Conservation (phyloP, 331 rosid genomes). For the Spiraea crenata region DNA sequence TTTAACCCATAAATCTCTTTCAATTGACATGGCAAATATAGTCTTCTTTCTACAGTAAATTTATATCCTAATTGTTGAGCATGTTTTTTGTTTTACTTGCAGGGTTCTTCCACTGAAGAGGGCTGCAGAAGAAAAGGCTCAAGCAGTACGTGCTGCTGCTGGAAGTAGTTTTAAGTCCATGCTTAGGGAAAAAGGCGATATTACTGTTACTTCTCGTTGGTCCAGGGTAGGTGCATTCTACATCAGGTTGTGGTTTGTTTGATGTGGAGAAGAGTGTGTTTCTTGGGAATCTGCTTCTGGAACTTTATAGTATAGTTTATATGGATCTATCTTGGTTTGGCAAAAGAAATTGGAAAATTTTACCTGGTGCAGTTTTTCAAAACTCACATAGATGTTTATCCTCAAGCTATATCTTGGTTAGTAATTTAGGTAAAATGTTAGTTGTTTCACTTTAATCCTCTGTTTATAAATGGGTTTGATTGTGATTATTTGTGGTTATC, state of each 20-base stretch:
- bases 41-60: conserved; percentile 21
- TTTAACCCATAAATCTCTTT: conserved; percentile 54
- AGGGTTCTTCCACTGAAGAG: conserved; percentile 87
- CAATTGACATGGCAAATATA: conserved; percentile 53
- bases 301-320: neutral
- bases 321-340: neutral
- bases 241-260: conserved; percentile 11
- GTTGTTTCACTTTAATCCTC: neutral
- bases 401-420: neutral
- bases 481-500: neutral
- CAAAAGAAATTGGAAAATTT: neutral
- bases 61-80: conserved; percentile 31
- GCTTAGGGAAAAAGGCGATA: conserved; percentile 81
- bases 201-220: conserved; percentile 86
- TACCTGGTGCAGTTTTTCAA: neutral
- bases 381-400: neutral
- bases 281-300: neutral
- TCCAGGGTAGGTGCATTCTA: conserved; percentile 66
- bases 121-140: conserved; percentile 85
- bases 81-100: conserved; percentile 32
- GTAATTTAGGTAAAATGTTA: neutral
- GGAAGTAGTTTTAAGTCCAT: conserved; percentile 67
- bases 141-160: conserved; percentile 65
- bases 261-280: neutral
- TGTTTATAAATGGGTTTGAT: neutral